Conservation (phyloP, 441 rosid species). For the Populus hybrid region DNA sequence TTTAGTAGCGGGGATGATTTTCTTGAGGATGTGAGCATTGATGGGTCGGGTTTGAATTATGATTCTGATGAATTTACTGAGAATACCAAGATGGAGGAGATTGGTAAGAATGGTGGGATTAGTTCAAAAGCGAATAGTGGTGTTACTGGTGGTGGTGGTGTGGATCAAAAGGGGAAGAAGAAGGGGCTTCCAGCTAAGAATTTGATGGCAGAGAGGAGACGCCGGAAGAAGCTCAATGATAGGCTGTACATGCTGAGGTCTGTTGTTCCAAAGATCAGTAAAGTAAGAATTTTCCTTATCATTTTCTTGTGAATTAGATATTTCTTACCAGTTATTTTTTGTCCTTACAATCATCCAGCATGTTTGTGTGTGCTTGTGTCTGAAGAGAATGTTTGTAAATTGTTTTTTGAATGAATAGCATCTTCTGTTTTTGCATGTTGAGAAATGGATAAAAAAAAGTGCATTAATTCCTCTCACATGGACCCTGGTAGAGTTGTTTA, state of each 20-base stretch:
- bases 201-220: slow-evolving; percentile 73
- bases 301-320: slow-evolving; percentile 33
- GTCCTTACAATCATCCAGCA: slow-evolving; percentile 20
- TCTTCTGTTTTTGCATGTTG: slow-evolving; percentile 13
- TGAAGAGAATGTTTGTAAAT: slow-evolving; percentile 4
- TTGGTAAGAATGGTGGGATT: slow-evolving; percentile 40
- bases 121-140: slow-evolving; percentile 48
- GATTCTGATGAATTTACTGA: slow-evolving; percentile 59
- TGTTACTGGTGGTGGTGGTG: slow-evolving; percentile 28
- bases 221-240: slow-evolving; percentile 74
- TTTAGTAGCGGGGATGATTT: slow-evolving; percentile 25
- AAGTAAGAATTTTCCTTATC: slow-evolving; percentile 41
- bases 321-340: slow-evolving; percentile 1
- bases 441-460: slow-evolving; percentile 12
- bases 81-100: slow-evolving; percentile 37
- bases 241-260: slow-evolving; percentile 70
- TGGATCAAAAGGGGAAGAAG: slow-evolving; percentile 58
- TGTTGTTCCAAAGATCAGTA: slow-evolving; percentile 74
- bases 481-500: slow-evolving; percentile 17
- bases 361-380: background rate
- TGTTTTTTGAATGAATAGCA: slow-evolving; percentile 9
- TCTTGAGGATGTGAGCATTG: slow-evolving; percentile 47
- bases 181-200: slow-evolving; percentile 69
- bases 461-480: slow-evolving; percentile 46
- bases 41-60: slow-evolving; percentile 50